Base-by-base conservation (phyloP, 2,329 filamentous ascomycete species). In the Periconia macrospinosa region DNA sequence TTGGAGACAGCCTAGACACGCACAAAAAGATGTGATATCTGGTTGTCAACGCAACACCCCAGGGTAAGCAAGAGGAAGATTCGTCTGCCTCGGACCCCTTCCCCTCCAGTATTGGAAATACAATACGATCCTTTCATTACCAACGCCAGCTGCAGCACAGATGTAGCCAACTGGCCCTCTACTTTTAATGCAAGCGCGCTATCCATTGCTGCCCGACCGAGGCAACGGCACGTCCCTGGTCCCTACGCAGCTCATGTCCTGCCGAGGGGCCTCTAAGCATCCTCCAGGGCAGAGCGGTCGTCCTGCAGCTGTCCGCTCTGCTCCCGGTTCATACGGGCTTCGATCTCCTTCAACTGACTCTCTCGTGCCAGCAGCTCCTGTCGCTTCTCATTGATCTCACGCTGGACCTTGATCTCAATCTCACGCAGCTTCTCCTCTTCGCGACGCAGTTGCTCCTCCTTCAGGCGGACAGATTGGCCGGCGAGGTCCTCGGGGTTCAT, bases 371-470 rank as follows among this genome's bases (percentile, higher is more conserved):
- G 76, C 58, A 99, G 85, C 79, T 99, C 94, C 81, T 99, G 94
- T 81, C 94, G 88, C 86, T 99, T 99, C 86, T 97, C 94, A 80
- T 97, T 96, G 82, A 99, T 99, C 80, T 99, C 94, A 74, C 94
- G 91, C 82, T 99, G 94, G 60, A 99, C 94, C 88, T 99, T 99
- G 82, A 97, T 83, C 76, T 99, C 94, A 75, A 99, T 97, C 82
- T 99, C 94, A 77, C 94, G 91, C 61, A 99, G 88, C 84, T 99
- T 99, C 89, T 99, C 94, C 82, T 99, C 94, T 79, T 99, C 94
- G 71, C 94, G 92, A 74, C 94, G 91, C 67, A 99, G 90, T 78
- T 99, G 94, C 80, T 99, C 94, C 78, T 99, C 94, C 91, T 99
- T 99, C 76, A 99, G 88, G 62, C 94, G 92, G 60, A 99, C 94